Base-by-base conservation (phyloP, 169 alveolate species). In the Cryptosporidium sp. region DNA sequence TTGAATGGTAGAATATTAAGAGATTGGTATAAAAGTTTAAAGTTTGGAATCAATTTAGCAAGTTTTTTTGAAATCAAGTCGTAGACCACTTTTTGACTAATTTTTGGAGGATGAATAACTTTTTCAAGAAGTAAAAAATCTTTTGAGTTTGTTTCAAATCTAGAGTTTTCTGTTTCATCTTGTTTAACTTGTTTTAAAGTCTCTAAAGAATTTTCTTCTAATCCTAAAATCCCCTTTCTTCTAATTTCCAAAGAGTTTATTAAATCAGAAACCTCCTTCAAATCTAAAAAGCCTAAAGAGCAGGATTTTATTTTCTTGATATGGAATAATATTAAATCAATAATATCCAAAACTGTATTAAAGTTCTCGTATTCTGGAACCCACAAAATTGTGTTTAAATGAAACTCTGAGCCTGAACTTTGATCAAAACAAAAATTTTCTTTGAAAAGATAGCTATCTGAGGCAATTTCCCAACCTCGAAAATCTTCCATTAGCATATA, bases 401-500 rank as follows among this genome's bases (percentile, higher is more conserved):
- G 16, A 21, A 58, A 29, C 3, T 55, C 50, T 51, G 62, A 33
- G 8, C 5, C 18, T 14, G 3, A 55, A 55, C 10, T 2, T 26
- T 55, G 3, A 21, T 26, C 5, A 8, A 2, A 9, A 55, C 10
- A 4, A 0, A n/a, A 16, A 26, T 65, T 29, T 10, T 9, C 59
- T 18, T 33, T 73, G 33, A 73, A 59, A 14, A 73, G 21, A n/a
- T 73, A 73, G 2, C 7, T n/a, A 9, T 73, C 51, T 18, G 86
- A 73, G 9, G 51, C 37, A 14, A 37, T 23, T 7, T 73, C 70
- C 52, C 68, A 73, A n/a, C 9, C 26, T 2, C 39, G 41, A 26
- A 52, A 73, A 16, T 73, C 86, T 23, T 73, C 86, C 71, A 73
- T 52, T 8, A 58, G 21, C 86, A 73, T 73, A 9, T 16, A n/a